Percentiles rank a stretch among this genome's conserved stretches.
These are phyloP conservation scores for Termitomyces heimii DNA, from an alignment of 768 basidiomycete genomes.

Conservation along the genomic window DNA sequence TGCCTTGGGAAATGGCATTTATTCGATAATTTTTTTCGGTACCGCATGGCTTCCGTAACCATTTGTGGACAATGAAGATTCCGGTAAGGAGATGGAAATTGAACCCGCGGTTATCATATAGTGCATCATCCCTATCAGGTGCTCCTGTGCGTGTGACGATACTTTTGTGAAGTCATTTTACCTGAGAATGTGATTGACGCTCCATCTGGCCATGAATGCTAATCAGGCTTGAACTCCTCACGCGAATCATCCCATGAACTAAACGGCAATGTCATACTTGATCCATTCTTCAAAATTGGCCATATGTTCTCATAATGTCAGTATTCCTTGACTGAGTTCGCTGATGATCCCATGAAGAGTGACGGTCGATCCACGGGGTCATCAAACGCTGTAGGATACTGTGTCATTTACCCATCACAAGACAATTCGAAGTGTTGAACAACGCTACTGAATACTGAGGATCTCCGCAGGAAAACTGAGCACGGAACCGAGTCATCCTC, in stretches of 20 bases:
- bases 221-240: not conserved
- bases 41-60: too few relatives aligned
- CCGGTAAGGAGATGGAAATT: not conserved
- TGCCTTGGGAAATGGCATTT: too few relatives aligned
- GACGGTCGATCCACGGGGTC: not conserved
- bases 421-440: not conserved
- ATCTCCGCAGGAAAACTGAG: not conserved
- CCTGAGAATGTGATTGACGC: not conserved
- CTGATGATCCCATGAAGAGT: not conserved
- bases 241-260: not conserved
- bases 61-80: too few relatives aligned
- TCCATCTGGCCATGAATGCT: not conserved
- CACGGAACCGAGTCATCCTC: not conserved
- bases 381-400: not conserved
- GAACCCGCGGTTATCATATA: not conserved
- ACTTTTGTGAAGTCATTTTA: not conserved
- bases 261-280: not conserved
- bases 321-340: not conserved
- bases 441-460: too few relatives aligned
- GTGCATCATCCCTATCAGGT: not conserved
- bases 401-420: not conserved
- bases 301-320: not conserved
- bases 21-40: too few relatives aligned
- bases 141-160: not conserved
- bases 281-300: not conserved